A percentile compares a stretch with the other conserved stretches of the same genome.
These are phyloP conservation scores for Metschnikowia gruessii DNA, from an alignment of 805 yeast genomes.

Conservation along the genomic window DNA sequence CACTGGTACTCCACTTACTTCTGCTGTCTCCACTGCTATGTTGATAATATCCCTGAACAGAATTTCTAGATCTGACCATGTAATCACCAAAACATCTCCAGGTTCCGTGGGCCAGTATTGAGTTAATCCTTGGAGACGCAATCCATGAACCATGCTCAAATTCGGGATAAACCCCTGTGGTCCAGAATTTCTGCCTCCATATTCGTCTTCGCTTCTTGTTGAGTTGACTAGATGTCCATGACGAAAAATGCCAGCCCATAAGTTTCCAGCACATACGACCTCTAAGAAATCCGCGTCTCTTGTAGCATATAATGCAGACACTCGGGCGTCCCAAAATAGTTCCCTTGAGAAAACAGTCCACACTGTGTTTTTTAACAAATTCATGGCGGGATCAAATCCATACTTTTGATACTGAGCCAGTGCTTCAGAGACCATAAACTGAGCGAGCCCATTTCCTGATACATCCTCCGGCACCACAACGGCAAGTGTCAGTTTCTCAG, in stretches of 20 bases:
- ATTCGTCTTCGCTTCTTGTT: background rate
- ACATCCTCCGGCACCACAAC: constrained; percentile 1
- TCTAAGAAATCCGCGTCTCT: background rate
- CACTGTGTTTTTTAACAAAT: background rate
- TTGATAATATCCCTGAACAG: background rate
- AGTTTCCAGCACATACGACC: background rate
- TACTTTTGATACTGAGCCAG: background rate
- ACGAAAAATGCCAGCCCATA: constrained; percentile 9
- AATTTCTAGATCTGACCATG: background rate
- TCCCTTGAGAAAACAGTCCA: background rate
- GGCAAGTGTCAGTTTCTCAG: background rate
- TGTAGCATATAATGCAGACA: background rate
- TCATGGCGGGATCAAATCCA: constrained; percentile 3
- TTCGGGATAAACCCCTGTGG: constrained; percentile 1
- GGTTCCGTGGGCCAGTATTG: background rate
- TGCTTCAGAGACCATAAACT: background rate
- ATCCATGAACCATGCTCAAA: background rate
- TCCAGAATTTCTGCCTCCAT: background rate
- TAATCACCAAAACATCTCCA: constrained; percentile 2
- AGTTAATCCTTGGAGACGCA: background rate
- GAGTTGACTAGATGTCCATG: constrained; percentile 1
- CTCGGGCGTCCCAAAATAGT: background rate
- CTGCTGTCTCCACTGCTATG: background rate
- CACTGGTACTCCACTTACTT: background rate
- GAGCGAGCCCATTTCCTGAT: background rate